Conservation (phyloP, 345 rosid species). For the Gossypium australe region DNA sequence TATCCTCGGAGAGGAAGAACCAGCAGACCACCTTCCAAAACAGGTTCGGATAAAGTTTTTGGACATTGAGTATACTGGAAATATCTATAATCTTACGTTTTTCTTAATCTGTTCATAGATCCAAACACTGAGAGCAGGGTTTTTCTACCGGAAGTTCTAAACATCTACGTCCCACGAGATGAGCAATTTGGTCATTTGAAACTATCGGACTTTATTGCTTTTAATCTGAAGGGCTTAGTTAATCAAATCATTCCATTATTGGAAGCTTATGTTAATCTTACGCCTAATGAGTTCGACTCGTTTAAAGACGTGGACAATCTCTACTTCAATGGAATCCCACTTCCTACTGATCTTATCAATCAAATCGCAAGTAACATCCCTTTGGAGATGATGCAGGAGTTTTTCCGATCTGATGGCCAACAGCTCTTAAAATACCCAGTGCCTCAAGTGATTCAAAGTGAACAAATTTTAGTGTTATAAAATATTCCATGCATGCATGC, state of each 20-base stretch:
- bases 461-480: no score
- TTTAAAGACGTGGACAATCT: slow-evolving; percentile 3
- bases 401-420: neutral
- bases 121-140: slow-evolving; percentile 24
- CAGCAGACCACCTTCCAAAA: slow-evolving; percentile 37
- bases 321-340: slow-evolving; percentile 22
- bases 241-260: slow-evolving; percentile 52
- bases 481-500: neutral
- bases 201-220: slow-evolving; percentile 16
- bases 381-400: slow-evolving; percentile 20
- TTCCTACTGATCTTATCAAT: slow-evolving; percentile 34
- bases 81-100: neutral
- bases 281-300: slow-evolving; percentile 44
- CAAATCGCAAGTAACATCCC: slow-evolving; percentile 19
- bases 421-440: neutral
- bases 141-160: slow-evolving; percentile 29
- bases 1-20: slow-evolving; percentile 84
- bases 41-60: slow-evolving; percentile 23
- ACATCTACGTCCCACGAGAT: slow-evolving; percentile 72
- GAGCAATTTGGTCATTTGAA: slow-evolving; percentile 74
- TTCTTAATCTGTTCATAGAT: neutral
- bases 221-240: slow-evolving; percentile 49
- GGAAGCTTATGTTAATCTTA: slow-evolving; percentile 31
- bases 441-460: neutral
- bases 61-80: slow-evolving; percentile 50